Evolutionary conservation across 768 basidiomycete species (phyloP), one percentile per base, ranked within the genome.

Genomic region (Amanita pseudoporphyria): DNA sequence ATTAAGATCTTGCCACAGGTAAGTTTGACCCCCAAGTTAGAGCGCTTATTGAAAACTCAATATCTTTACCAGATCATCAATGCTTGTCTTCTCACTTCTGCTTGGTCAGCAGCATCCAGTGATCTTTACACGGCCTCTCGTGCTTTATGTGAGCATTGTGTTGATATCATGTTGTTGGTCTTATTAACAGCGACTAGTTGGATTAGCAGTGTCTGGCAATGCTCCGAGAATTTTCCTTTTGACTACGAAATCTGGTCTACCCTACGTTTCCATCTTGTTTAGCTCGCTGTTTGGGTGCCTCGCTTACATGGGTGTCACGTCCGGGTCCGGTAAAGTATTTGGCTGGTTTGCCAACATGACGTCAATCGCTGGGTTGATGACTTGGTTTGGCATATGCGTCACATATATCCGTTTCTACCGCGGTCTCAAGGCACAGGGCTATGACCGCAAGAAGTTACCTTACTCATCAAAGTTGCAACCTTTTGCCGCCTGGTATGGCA

Each of bases 81-180:
- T 59, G 87, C 84, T 3, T 81, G 78, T 62, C 72, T 95, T 12
- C 67, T 98, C 54, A 89, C 86, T 33, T 89, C 91, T 2, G 92
- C 93, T 5, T 93, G 88, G 84, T 95, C 92, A 21, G 92, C 93
- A 30, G 89, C 87, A 5, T 84, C 83, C 19, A 87, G 84, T 62
- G 91, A 95, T 62, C 63, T 96, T 40, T 95, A 91, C 68, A 93
- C 90, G 3, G 84, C 84, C 40, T 92, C 91, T 14, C 81, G 87
- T 48, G 87, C 86, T 0, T 73, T 97, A 7, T 94, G 86, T 87
- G 54, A 57, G 83, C 71, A 22, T n/a, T 31, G 36, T 26, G 13
- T 31, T 5, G 6, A 3, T 18, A 21, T 14, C n/a, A 14, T 38
- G 44, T 32, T 18, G 31, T 31, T 21, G 49, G 45, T 24, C 40